Conservation (phyloP, 2,329 filamentous ascomycete genomes). For the Xylaria sp. region DNA sequence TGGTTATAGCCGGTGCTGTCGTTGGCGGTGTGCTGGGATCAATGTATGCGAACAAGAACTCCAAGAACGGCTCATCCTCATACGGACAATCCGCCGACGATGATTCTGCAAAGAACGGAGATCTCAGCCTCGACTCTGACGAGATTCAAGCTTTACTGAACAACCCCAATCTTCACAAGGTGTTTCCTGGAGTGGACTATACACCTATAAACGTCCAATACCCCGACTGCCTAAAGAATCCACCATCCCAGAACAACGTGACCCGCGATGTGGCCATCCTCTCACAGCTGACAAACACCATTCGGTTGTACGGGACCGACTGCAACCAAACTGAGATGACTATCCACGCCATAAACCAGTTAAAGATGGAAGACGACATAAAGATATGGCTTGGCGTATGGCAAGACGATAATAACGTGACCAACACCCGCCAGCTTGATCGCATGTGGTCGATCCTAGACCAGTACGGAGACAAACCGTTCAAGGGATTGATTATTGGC, state of each 20-base stretch:
- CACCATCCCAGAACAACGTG: slow-evolving; percentile 92
- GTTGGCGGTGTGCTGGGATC: slow-evolving; percentile 74
- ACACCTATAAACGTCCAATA: slow-evolving; percentile 93
- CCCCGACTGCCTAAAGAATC: slow-evolving; percentile 79
- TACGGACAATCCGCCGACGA: slow-evolving; percentile 63
- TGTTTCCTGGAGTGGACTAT: slow-evolving; percentile 96
- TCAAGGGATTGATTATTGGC: slow-evolving; percentile 84
- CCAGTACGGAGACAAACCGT: slow-evolving; percentile 72
- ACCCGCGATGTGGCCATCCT: slow-evolving; percentile 91
- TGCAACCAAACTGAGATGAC: slow-evolving; percentile 98
- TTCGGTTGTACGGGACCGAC: slow-evolving; percentile 93
- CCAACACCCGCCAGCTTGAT: slow-evolving; percentile 81
- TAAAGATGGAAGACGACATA: slow-evolving; percentile 76
- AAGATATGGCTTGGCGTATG: slow-evolving; percentile 96
- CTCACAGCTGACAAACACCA: slow-evolving; percentile 86
- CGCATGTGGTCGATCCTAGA: slow-evolving; percentile 90
- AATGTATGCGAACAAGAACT: slow-evolving; percentile 54
- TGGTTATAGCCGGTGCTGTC: slow-evolving; percentile 77
- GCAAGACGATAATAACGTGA: slow-evolving; percentile 85
- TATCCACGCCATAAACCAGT: slow-evolving; percentile 79
- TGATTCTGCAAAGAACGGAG: slow-evolving; percentile 73
- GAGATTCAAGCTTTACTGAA: slow-evolving; percentile 86
- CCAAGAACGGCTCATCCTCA: slow-evolving; percentile 51
- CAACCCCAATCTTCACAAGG: slow-evolving; percentile 85
- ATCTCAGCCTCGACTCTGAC: slow-evolving; percentile 76